Percentiles rank a stretch among this genome's conserved stretches.
These are phyloP conservation scores for Hansenula lynferdii DNA, from an alignment of 1,139 yeast species.

Conservation along the genomic window DNA sequence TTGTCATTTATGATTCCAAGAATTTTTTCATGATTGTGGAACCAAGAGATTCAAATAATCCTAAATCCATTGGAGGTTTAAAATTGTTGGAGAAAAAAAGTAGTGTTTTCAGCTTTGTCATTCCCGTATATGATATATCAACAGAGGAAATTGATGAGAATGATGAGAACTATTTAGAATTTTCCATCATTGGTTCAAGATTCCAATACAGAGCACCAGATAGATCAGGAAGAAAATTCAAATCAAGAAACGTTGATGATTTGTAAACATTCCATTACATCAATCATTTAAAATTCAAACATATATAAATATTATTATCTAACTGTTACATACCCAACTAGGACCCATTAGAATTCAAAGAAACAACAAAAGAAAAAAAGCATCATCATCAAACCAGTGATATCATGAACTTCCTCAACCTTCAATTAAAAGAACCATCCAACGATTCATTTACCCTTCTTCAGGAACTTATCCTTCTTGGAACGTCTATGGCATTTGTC, in stretches of 20 bases:
- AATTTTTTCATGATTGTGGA: conserved; percentile 65
- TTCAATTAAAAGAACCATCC: neutral
- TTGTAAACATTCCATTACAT: conserved; percentile 21
- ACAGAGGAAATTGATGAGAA: conserved; percentile 23
- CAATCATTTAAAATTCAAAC: no score
- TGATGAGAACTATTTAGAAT: conserved; percentile 39
- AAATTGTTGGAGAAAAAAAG: conserved; percentile 58
- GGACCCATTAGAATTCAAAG: neutral
- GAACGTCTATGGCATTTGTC: conserved; percentile 12
- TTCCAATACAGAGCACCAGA: conserved; percentile 75
- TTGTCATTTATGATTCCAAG: conserved; percentile 85
- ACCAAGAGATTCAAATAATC: conserved; percentile 34
- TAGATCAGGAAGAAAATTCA: conserved; percentile 82
- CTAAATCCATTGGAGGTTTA: conserved; percentile 45
- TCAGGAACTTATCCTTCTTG: conserved; percentile 10
- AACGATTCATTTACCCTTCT: conserved; percentile 5
- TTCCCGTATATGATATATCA: conserved; percentile 28
- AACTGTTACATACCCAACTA: neutral
- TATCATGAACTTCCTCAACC: no score
- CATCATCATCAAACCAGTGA: neutral
- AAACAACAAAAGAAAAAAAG: neutral
- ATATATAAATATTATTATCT: no score
- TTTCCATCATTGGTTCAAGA: conserved; percentile 76
- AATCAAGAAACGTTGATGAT: conserved; percentile 68
- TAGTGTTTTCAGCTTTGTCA: conserved; percentile 50